These are phyloP conservation scores for Polygonum maritimum DNA, from an alignment of 148 eudicot genomes.

Conservation along the genomic window DNA sequence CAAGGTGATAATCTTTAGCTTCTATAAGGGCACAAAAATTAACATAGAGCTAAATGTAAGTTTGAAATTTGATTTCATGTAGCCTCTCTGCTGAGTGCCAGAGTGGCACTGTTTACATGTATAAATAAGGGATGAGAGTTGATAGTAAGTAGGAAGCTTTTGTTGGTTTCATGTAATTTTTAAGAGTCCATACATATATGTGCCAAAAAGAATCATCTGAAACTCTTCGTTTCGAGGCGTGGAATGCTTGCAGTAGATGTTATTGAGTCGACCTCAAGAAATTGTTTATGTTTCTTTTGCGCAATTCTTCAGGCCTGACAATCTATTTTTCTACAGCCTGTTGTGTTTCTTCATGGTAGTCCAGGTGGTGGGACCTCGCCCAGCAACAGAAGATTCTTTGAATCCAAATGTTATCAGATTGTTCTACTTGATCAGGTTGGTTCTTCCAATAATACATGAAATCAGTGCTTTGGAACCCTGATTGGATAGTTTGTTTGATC, in stretches of 20 bases:
- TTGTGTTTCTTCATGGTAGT: constrained; percentile 87
- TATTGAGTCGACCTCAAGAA: not conserved
- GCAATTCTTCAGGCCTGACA: not conserved
- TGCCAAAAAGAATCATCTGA: not conserved
- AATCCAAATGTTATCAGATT: constrained; percentile 83
- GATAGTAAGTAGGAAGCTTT: too few species aligned
- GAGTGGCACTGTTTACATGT: too few species aligned
- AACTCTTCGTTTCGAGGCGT: not conserved
- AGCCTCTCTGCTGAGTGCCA: too few species aligned
- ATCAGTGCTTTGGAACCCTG: not conserved
- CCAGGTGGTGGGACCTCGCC: constrained; percentile 99
- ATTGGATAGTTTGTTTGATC: not conserved
- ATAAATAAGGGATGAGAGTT: too few species aligned
- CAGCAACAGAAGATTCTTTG: constrained; percentile 79
- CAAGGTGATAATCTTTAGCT: constrained; percentile 44
- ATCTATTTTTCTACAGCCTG: constrained; percentile 58
- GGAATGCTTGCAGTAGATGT: not conserved
- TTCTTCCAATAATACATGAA: constrained; percentile 10
- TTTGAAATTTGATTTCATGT: too few species aligned
- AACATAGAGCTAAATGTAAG: too few species aligned
- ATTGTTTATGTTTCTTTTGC: not conserved
- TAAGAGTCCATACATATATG: not conserved
- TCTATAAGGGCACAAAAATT: not conserved
- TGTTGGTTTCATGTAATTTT: too few species aligned
- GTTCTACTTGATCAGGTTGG: constrained; percentile 89